Evolutionary conservation across 129 eudicot species (phyloP).

Genomic region (Chrysanthemum seticuspe): DNA sequence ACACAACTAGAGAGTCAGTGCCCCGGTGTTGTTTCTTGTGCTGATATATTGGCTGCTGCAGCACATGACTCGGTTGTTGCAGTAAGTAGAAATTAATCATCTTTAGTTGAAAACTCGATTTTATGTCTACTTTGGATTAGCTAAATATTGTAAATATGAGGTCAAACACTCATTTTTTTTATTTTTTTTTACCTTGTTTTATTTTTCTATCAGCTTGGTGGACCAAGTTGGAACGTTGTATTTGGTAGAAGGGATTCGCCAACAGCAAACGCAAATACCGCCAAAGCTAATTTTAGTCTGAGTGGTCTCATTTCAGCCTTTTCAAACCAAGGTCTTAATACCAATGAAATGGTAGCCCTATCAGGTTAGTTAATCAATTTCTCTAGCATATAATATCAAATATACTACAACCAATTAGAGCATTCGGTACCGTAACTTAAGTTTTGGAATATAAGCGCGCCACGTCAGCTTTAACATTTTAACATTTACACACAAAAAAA

Average conservation of each 20-base stretch:
- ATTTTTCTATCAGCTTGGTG: conserved; percentile 47
- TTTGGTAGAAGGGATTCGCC: conserved; percentile 64
- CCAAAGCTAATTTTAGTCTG: conserved; percentile 38
- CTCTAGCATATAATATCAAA: too few relatives aligned
- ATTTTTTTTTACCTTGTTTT: not conserved
- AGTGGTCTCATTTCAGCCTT: conserved; percentile 42
- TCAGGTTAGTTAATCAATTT: conserved; percentile 35
- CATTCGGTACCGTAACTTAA: too few relatives aligned
- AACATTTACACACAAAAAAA: too few relatives aligned
- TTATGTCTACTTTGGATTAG: too few relatives aligned
- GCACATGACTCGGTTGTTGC: conserved; percentile 55
- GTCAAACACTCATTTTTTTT: too few relatives aligned
- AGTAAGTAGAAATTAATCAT: conserved; percentile 25
- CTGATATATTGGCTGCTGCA: conserved; percentile 50
- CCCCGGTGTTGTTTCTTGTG: conserved; percentile 53
- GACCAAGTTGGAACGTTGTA: conserved; percentile 45
- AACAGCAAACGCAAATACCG: conserved; percentile 45
- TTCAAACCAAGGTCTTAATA: conserved; percentile 47
- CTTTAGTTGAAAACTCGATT: too few relatives aligned
- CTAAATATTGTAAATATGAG: too few relatives aligned
- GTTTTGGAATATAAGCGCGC: too few relatives aligned
- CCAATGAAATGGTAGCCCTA: conserved; percentile 59
- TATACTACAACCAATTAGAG: too few relatives aligned
- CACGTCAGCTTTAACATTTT: too few relatives aligned
- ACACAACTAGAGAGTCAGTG: conserved; percentile 38